A percentile compares a stretch with the other conserved stretches of the same genome.
Conservation (phyloP, 257 asterid species). For the Hygrophila difformis region DNA sequence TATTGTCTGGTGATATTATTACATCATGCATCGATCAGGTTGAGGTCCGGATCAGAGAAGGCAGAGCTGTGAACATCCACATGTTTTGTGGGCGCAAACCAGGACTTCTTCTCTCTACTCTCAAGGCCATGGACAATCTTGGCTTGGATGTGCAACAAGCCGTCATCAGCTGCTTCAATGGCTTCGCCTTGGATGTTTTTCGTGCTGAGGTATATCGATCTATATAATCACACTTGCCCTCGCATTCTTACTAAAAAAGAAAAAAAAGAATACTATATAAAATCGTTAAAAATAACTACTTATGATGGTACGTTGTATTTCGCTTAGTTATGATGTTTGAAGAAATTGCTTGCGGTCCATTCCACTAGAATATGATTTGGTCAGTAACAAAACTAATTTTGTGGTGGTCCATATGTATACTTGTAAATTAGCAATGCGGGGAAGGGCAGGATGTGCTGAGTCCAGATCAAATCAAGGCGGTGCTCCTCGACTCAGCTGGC, state of each 20-base stretch:
- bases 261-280: too few relatives aligned
- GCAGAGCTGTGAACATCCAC: constrained; percentile 60
- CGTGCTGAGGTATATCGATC: constrained; percentile 70
- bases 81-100: constrained; percentile 62
- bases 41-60: constrained; percentile 66
- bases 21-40: too few relatives aligned
- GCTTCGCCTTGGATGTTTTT: constrained; percentile 58
- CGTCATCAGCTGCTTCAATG: constrained; percentile 72
- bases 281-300: too few relatives aligned
- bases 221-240: too few relatives aligned
- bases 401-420: too few relatives aligned
- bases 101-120: constrained; percentile 51
- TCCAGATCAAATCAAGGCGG: constrained; percentile 77
- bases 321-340: too few relatives aligned
- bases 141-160: constrained; percentile 74
- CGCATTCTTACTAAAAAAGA: too few relatives aligned
- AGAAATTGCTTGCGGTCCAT: too few relatives aligned
- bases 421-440: constrained; percentile 72
- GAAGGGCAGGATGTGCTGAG: constrained; percentile 66
- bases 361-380: not conserved
- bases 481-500: constrained; percentile 76
- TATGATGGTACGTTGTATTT: too few relatives aligned
- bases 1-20: too few relatives aligned
- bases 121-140: constrained; percentile 59
- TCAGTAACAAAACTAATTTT: not conserved